Percentiles rank a stretch among this genome's conserved stretches.
phyloP scores from a whole-genome alignment of 116 monocot genomes.

The Phalaenopsis hybrid region DNA sequence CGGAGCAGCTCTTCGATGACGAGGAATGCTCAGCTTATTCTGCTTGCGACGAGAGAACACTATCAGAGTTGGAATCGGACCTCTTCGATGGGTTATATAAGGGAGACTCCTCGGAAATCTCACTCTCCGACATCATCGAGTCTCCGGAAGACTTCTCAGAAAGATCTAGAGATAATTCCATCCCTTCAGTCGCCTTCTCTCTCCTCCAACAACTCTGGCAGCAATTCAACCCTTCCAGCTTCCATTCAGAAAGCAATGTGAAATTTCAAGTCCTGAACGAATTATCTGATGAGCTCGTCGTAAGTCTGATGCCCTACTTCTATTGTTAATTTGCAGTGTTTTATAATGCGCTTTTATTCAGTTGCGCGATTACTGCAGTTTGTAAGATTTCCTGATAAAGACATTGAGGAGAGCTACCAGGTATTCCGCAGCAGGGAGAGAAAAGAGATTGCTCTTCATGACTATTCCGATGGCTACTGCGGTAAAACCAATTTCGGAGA shows the following conservation, averaged over 20 bases:
- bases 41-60: conserved; percentile 34
- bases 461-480: conserved; percentile 39
- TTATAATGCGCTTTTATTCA: background rate
- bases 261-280: conserved; percentile 14
- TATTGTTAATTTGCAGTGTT: background rate
- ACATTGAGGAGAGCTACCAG: conserved; percentile 83
- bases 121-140: conserved; percentile 17
- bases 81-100: conserved; percentile 23
- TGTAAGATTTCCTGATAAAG: conserved; percentile 49
- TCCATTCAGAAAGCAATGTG: conserved; percentile 6
- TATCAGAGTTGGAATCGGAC: conserved; percentile 45
- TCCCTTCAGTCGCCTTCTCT: conserved; percentile 49
- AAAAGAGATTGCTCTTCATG: conserved; percentile 22
- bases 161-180: conserved; percentile 20
- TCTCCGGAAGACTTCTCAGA: conserved; percentile 57
- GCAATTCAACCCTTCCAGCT: conserved; percentile 32
- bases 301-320: conserved; percentile 14
- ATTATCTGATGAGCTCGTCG: conserved; percentile 34
- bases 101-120: conserved; percentile 30
- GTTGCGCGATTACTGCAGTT: conserved; percentile 21
- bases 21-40: conserved; percentile 32
- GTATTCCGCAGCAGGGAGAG: conserved; percentile 61
- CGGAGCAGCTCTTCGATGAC: conserved; percentile 42
- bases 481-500: conserved; percentile 26
- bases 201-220: conserved; percentile 38